Evolutionary conservation across 192 early-diverging fungal species (phyloP).

Genomic region (Gaertneriomyces semiglobifer): DNA sequence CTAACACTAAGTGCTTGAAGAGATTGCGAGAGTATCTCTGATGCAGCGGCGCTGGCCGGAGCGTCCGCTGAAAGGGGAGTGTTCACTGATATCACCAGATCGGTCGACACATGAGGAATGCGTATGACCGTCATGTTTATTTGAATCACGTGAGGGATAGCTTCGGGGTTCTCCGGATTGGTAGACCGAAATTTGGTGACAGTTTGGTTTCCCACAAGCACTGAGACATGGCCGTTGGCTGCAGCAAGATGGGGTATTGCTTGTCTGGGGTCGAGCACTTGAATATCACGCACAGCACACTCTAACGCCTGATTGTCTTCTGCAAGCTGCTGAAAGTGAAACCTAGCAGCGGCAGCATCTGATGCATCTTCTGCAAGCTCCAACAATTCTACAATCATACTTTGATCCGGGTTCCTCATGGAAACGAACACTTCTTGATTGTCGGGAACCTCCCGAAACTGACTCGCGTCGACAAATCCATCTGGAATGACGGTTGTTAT

Average conservation of each 20-base stretch:
- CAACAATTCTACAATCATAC: constrained; percentile 84
- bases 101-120: constrained; percentile 63
- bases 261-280: constrained; percentile 29
- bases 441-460: constrained; percentile 79
- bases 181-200: constrained; percentile 79
- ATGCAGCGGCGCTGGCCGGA: constrained; percentile 34
- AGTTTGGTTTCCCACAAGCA: constrained; percentile 63
- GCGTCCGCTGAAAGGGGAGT: constrained; percentile 57
- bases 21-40: too few species aligned
- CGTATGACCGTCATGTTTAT: constrained; percentile 66
- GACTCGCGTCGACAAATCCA: constrained; percentile 55
- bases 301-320: constrained; percentile 69
- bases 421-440: constrained; percentile 91
- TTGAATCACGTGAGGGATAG: constrained; percentile 30
- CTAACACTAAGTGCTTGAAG: too few species aligned
- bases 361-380: constrained; percentile 54
- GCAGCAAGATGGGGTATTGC: constrained; percentile 48
- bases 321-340: constrained; percentile 78
- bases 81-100: constrained; percentile 77
- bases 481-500: constrained; percentile 59
- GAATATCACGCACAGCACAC: constrained; percentile 38
- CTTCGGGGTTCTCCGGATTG: constrained; percentile 52
- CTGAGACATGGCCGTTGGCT: constrained; percentile 42
- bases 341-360: constrained; percentile 53
- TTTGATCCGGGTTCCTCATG: constrained; percentile 59